phyloP scores from a whole-genome alignment of 441 rosid species.

The Francoa sonchifolia region DNA sequence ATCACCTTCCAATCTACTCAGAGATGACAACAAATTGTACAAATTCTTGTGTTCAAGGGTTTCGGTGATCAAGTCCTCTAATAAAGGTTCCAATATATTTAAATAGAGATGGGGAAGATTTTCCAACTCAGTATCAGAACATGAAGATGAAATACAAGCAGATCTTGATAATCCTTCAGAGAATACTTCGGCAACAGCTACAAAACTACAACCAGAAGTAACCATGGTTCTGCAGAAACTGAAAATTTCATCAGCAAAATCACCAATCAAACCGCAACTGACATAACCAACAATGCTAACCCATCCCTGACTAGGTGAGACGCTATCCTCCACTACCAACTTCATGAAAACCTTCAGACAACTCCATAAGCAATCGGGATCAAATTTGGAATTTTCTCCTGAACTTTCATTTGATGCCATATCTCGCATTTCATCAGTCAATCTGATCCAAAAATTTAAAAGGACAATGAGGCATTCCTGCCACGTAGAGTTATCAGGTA shows the following conservation, averaged over 20 bases:
- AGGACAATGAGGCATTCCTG: constrained; percentile 78
- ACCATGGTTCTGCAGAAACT: constrained; percentile 72
- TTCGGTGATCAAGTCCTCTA: constrained; percentile 45
- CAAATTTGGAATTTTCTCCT: constrained; percentile 26
- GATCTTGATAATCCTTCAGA: constrained; percentile 33
- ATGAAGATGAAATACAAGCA: constrained; percentile 13
- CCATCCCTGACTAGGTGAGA: constrained; percentile 94
- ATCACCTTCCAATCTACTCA: constrained; percentile 72
- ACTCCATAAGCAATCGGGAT: constrained; percentile 46
- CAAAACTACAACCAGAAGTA: constrained; percentile 78
- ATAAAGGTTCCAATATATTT: constrained; percentile 53
- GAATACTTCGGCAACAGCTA: constrained; percentile 65
- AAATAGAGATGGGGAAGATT: constrained; percentile 54
- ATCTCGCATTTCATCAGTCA: constrained; percentile 75
- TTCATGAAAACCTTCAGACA: constrained; percentile 58
- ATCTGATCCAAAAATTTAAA: constrained; percentile 70
- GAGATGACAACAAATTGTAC: constrained; percentile 55
- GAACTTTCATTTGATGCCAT: constrained; percentile 25
- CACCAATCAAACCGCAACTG: constrained; percentile 43
- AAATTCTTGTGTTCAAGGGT: constrained; percentile 39
- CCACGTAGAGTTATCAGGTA: constrained; percentile 83
- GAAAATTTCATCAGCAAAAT: constrained; percentile 32
- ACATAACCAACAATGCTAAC: constrained; percentile 43
- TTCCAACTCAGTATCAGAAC: constrained; percentile 19
- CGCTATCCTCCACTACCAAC: constrained; percentile 76